Base-by-base conservation (phyloP, 73 alveolate species). In the Paraurostyla sp. region DNA sequence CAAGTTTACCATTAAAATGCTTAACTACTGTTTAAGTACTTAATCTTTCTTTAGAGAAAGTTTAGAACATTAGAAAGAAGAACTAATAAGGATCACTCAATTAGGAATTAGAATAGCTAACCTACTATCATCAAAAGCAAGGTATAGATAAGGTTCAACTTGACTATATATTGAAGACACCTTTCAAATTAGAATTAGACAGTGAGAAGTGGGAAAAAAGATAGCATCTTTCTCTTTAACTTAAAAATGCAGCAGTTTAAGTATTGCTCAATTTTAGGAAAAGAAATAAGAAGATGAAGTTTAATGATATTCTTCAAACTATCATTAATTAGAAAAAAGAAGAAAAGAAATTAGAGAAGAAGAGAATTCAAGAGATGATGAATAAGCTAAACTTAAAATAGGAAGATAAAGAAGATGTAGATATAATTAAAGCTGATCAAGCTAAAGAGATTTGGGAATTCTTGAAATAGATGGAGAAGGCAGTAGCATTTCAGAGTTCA, bases 161-260 rank as follows among this genome's bases (percentile, higher is more conserved):
- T 0, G 94, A 88, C 54, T 88, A 88, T 69, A 36, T 81, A 22
- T 20, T 0, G 22, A 42, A 43, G 6, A 49, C 48, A 9, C 56
- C 71, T 15, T 20, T 49, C 16, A 48, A 49, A 7, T 23, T 36
- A 45, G 9, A 75, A 22, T 15, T 18, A 9, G 51, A 32, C 22
- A 38, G 25, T 1, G 51, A 13, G 46, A 49, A 75, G 33, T 13
- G 6, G 7, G 51, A 16, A 7, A 49, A 49, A 29, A 75, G 48
- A 43, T n/a, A 49, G 50, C 16, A 13, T 36, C 51, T 75, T 7
- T 25, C 18, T 2, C 20, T 16, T 3, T 36, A 29, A 32, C 33
- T 75, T 3, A 75, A 75, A 30, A 75, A 75, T 49, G 87, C 40
- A 32, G 87, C 59, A 6, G 23, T 75, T 7, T 23, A 65, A 45